Evolutionary conservation across 2,329 filamentous ascomycete genomes (phyloP).

Genomic region (Trichophyton equinum): DNA sequence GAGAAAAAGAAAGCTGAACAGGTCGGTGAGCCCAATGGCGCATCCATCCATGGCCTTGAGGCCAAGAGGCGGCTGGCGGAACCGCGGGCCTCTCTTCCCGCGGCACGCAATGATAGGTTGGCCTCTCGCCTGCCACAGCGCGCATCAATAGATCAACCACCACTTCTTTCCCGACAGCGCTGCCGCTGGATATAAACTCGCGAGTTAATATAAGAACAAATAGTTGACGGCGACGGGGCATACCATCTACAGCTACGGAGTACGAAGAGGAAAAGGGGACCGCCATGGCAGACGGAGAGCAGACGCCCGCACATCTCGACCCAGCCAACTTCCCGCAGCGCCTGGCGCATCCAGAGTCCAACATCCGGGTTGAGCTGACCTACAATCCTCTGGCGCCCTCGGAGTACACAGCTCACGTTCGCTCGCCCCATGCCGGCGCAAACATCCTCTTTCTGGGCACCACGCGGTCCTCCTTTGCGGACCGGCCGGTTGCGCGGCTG

Average conservation of each 20-base stretch:
- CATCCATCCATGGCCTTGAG: background rate
- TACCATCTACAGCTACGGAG: no score
- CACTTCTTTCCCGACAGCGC: background rate
- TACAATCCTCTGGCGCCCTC: constrained; percentile 29
- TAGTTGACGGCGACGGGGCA: no score
- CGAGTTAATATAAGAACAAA: no score
- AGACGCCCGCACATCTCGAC: constrained; percentile 11
- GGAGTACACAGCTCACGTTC: constrained; percentile 24
- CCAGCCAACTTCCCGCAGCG: constrained; percentile 23
- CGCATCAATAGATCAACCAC: background rate
- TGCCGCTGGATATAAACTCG: background rate
- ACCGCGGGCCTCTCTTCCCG: background rate
- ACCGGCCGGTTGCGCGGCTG: constrained; percentile 31
- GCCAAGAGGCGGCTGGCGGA: constrained; percentile 2
- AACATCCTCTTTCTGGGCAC: constrained; percentile 37
- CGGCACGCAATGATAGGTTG: background rate
- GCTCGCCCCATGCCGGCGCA: constrained; percentile 33
- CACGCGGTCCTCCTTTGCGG: constrained; percentile 33
- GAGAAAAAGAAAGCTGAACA: background rate
- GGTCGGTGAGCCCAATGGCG: background rate
- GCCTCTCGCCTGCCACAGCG: background rate
- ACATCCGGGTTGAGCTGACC: constrained; percentile 34
- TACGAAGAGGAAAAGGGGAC: no score
- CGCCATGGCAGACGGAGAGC: background rate
- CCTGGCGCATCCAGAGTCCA: constrained; percentile 30